Conservation (phyloP, 495 filamentous ascomycete species). For the Articulospora tetracladia region DNA sequence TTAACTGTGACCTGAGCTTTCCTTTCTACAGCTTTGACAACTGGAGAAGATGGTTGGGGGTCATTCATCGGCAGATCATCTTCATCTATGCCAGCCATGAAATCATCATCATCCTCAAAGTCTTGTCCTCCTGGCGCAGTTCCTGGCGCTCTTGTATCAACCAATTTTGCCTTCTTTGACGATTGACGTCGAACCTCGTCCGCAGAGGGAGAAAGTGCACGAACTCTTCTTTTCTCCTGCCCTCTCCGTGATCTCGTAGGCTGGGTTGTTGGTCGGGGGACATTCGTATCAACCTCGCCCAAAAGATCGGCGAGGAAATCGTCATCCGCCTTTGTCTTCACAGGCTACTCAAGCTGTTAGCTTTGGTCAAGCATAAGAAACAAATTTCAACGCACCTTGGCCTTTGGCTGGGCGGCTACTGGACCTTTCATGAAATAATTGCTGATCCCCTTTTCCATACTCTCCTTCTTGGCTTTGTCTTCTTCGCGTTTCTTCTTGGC, state of each 20-base stretch:
- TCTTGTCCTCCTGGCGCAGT: constrained; percentile 42
- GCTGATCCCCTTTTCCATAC: constrained; percentile 84
- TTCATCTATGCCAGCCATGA: constrained; percentile 40
- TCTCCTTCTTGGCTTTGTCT: constrained; percentile 78
- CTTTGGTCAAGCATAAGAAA: background rate
- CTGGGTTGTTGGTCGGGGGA: constrained; percentile 52
- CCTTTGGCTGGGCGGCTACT: constrained; percentile 62
- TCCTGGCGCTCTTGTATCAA: constrained; percentile 33
- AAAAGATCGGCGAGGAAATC: constrained; percentile 81
- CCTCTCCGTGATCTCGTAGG: constrained; percentile 64
- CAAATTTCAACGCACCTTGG: constrained; percentile 58
- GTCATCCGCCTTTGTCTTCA: constrained; percentile 78
- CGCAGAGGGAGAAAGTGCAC: constrained; percentile 72
- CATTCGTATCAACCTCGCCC: constrained; percentile 83
- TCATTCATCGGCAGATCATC: constrained; percentile 85
- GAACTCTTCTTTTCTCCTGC: constrained; percentile 69
- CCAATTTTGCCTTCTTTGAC: constrained; percentile 47
- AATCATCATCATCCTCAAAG: constrained; percentile 44
- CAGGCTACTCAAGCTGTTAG: constrained; percentile 29
- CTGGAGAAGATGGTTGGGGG: constrained; percentile 79
- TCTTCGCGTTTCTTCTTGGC: constrained; percentile 89
- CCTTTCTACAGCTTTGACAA: constrained; percentile 72
- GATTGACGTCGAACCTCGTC: constrained; percentile 37
- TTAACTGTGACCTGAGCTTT: constrained; percentile 60
- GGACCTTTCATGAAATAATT: constrained; percentile 87